These are phyloP conservation scores for Diaporthe citriasiana DNA, from an alignment of 2,329 filamentous ascomycete genomes.

Conservation along the genomic window DNA sequence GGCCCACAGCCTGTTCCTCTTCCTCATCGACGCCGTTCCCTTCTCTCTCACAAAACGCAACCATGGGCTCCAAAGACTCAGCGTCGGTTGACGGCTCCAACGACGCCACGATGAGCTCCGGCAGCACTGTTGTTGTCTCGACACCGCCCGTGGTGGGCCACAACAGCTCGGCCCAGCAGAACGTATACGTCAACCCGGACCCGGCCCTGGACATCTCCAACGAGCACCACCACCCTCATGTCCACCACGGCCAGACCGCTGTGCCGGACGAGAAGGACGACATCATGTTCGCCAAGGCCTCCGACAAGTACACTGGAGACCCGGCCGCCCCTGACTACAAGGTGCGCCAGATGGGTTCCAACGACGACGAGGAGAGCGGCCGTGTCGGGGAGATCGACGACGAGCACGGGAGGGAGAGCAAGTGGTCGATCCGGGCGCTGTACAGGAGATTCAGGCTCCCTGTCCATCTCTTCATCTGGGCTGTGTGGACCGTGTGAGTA, in stretches of 20 bases:
- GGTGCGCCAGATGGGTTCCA: constrained; percentile 45
- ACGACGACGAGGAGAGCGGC: constrained; percentile 50
- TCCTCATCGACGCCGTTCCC: neutral
- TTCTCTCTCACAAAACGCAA: neutral
- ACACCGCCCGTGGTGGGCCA: neutral
- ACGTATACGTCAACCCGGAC: constrained; percentile 27
- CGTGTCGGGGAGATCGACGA: constrained; percentile 57
- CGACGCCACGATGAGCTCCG: constrained; percentile 3
- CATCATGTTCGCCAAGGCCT: constrained; percentile 62
- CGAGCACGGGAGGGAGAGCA: constrained; percentile 46
- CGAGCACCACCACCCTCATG: constrained; percentile 61
- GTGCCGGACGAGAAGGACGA: constrained; percentile 57
- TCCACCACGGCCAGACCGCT: constrained; percentile 56
- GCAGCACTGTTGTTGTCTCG: neutral
- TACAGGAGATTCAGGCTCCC: constrained; percentile 61
- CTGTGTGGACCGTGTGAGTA: constrained; percentile 54
- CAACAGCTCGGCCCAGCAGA: constrained; percentile 32
- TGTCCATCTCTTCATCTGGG: constrained; percentile 60
- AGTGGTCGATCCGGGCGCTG: constrained; percentile 51
- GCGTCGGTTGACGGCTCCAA: neutral
- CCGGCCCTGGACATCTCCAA: constrained; percentile 44
- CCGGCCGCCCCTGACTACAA: constrained; percentile 51
- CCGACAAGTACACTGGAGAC: constrained; percentile 51
- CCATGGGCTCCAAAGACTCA: constrained; percentile 19
- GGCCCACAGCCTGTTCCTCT: too few relatives aligned